These are phyloP conservation scores for Pseudocercospora crystallina DNA, from an alignment of 2,329 filamentous ascomycete genomes.

Conservation along the genomic window DNA sequence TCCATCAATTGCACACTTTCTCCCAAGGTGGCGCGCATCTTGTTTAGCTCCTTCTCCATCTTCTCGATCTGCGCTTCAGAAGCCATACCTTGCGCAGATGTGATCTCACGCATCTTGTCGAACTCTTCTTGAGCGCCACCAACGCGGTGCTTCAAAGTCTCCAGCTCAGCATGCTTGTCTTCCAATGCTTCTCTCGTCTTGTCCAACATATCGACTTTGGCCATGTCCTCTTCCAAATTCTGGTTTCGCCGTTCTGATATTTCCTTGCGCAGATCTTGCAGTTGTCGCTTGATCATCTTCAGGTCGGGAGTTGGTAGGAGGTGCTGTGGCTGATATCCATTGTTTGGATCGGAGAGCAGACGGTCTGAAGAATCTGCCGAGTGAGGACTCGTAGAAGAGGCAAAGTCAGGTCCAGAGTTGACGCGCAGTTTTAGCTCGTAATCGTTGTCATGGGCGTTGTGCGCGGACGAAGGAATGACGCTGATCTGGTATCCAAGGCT, in stretches of 20 bases:
- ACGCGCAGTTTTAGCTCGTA: constrained; percentile 85
- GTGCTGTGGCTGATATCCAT: constrained; percentile 86
- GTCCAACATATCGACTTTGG: constrained; percentile 89
- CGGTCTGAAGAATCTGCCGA: constrained; percentile 60
- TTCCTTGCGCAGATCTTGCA: constrained; percentile 78
- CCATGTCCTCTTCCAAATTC: constrained; percentile 87
- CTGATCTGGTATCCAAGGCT: constrained; percentile 90
- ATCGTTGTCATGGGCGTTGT: constrained; percentile 79
- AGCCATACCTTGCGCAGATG: constrained; percentile 80
- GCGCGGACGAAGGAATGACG: constrained; percentile 79
- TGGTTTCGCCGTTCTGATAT: constrained; percentile 83
- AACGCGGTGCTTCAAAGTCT: constrained; percentile 84
- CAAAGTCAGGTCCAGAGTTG: constrained; percentile 74
- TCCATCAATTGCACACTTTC: constrained; percentile 91
- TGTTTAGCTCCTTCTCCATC: constrained; percentile 96
- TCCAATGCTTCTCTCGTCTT: constrained; percentile 96
- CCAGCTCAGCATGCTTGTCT: constrained; percentile 89
- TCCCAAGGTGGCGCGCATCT: constrained; percentile 79
- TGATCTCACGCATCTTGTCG: constrained; percentile 81
- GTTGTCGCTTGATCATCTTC: constrained; percentile 76
- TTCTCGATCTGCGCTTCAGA: constrained; percentile 95
- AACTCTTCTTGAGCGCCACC: constrained; percentile 89
- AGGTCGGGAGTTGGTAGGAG: constrained; percentile 88
- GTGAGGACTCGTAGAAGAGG: constrained; percentile 45
- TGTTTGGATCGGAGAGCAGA: constrained; percentile 75